Evolutionary conservation across 2,329 filamentous ascomycete species (phyloP).

Genomic region (Lomentospora prolificans): DNA sequence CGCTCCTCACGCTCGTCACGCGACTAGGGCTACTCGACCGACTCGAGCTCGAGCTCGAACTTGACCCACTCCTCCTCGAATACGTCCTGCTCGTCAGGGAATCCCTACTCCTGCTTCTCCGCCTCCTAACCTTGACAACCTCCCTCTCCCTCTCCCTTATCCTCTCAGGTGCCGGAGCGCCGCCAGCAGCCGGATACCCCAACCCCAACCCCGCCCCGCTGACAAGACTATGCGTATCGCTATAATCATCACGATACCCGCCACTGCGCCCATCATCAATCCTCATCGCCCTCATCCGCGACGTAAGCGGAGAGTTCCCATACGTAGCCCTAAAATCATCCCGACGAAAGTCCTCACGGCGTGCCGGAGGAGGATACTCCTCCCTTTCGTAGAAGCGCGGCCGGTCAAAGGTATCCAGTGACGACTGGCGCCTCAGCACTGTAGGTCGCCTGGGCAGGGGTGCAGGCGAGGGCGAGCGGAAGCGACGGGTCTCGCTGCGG

Average conservation of each 20-base stretch:
- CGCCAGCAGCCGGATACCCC: constrained; percentile 27
- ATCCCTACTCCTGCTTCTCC: constrained; percentile 31
- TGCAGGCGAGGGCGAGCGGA: constrained; percentile 29
- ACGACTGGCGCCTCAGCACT: constrained; percentile 73
- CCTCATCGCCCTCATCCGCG: constrained; percentile 53
- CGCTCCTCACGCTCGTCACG: constrained; percentile 40
- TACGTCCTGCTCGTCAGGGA: constrained; percentile 29
- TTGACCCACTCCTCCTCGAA: constrained; percentile 28
- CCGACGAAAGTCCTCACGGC: constrained; percentile 38
- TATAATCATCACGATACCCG: constrained; percentile 54
- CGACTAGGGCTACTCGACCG: constrained; percentile 36
- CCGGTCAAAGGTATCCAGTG: constrained; percentile 82
- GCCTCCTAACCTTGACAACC: constrained; percentile 38
- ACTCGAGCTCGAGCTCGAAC: constrained; percentile 33
- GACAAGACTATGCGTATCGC: neutral
- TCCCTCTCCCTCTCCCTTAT: constrained; percentile 50
- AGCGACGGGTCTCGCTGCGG: constrained; percentile 35
- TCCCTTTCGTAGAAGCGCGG: constrained; percentile 42
- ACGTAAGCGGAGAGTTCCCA: constrained; percentile 33
- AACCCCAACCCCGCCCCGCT: neutral
- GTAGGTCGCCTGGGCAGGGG: constrained; percentile 44
- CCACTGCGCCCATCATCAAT: constrained; percentile 53
- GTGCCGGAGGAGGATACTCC: constrained; percentile 52
- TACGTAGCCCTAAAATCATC: constrained; percentile 19
- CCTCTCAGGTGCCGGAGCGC: constrained; percentile 31